Evolutionary conservation across 2,329 filamentous ascomycete species (phyloP).

Genomic region (Botrytis galanthina): DNA sequence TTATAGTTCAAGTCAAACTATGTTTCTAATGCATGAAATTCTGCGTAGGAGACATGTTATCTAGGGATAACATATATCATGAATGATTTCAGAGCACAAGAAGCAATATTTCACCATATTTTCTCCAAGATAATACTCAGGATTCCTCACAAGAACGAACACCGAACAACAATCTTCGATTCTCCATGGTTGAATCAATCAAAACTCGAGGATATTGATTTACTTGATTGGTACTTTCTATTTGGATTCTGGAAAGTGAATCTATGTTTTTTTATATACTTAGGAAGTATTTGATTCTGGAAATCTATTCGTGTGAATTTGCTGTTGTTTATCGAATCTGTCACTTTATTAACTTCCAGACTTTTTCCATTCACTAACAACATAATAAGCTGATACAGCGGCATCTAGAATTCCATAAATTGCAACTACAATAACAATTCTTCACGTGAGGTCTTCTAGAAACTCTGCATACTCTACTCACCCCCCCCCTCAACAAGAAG

Average conservation of each 20-base stretch:
- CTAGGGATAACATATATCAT: accelerated
- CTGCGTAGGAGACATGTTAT: too few relatives aligned
- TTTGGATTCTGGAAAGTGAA: not conserved
- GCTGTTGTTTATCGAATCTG: too few relatives aligned
- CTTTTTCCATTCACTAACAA: not conserved
- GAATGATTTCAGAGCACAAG: not conserved
- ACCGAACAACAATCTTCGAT: not conserved
- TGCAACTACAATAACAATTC: not conserved
- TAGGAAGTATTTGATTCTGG: too few relatives aligned
- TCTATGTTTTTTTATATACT: not conserved
- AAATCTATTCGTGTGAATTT: not conserved
- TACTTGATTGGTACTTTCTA: not conserved
- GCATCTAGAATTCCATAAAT: not conserved
- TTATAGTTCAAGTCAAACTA: too few relatives aligned
- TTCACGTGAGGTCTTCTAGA: too few relatives aligned
- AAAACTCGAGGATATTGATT: not conserved
- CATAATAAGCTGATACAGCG: not conserved
- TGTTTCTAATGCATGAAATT: not conserved
- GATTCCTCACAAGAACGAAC: not conserved
- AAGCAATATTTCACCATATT: not conserved
- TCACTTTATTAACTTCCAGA: not conserved
- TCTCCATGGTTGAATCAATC: not conserved
- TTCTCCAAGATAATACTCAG: not conserved
- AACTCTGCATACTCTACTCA: too few relatives aligned
- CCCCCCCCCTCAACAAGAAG: too few relatives aligned